Evolutionary conservation across 495 filamentous ascomycete species (phyloP).

Genomic region (Penicillium odoratum): DNA sequence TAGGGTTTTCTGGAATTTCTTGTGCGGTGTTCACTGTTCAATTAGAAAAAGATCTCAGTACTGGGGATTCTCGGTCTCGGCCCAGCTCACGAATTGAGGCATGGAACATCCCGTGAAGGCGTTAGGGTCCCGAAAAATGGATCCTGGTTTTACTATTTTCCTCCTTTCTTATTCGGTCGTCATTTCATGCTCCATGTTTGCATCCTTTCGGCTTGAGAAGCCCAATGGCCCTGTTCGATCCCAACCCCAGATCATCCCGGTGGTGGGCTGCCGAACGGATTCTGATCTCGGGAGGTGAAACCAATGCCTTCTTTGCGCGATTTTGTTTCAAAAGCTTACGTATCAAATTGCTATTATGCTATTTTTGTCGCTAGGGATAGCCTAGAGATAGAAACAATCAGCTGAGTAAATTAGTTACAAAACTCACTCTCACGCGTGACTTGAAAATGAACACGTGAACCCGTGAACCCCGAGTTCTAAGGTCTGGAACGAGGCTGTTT

Average conservation of each 20-base stretch:
- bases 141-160: background rate
- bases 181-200: background rate
- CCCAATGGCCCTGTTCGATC: conserved; percentile 5
- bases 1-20: conserved; percentile 1
- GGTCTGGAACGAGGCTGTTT: conserved; percentile 15
- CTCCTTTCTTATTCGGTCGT: background rate
- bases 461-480: background rate
- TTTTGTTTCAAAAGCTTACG: conserved; percentile 26
- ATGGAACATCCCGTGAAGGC: background rate
- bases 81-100: conserved; percentile 8
- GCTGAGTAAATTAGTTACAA: conserved; percentile 19
- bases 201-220: conserved; percentile 3
- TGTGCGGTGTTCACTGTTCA: conserved; percentile 8
- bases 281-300: conserved; percentile 15
- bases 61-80: conserved; percentile 8
- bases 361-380: background rate
- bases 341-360: conserved; percentile 8
- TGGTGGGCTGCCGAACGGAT: conserved; percentile 30
- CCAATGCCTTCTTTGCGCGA: conserved; percentile 19
- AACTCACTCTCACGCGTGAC: conserved; percentile 22
- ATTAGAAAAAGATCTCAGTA: conserved; percentile 15
- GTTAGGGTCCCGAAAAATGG: background rate
- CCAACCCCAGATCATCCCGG: conserved; percentile 30
- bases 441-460: background rate
- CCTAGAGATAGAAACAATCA: conserved; percentile 9